A percentile compares a stretch with the other conserved stretches of the same genome.
phyloP scores from a whole-genome alignment of 2,329 filamentous ascomycete genomes.

The Trichoderma guizhouense region DNA sequence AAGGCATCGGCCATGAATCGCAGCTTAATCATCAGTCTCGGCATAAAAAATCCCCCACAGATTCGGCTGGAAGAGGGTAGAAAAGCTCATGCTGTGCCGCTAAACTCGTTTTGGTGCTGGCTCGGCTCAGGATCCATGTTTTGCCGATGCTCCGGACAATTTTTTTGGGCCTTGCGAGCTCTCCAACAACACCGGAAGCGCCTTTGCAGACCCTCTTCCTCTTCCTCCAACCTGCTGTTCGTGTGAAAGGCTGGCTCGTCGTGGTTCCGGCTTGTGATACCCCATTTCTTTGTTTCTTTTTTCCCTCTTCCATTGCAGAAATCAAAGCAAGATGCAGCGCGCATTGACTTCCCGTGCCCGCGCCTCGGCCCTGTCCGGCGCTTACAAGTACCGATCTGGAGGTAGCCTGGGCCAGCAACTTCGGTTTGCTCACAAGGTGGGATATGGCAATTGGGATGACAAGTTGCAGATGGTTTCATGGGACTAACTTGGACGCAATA shows the following conservation, averaged over 20 bases:
- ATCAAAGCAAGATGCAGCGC: slow-evolving; percentile 78
- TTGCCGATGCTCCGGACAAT: slow-evolving; percentile 42
- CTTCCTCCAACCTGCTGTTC: slow-evolving; percentile 6
- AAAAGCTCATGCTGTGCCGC: slow-evolving; percentile 29
- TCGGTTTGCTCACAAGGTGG: slow-evolving; percentile 95
- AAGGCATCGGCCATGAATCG: neutral
- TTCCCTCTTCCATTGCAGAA: slow-evolving; percentile 23
- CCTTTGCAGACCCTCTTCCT: slow-evolving; percentile 23
- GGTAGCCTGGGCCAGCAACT: slow-evolving; percentile 77
- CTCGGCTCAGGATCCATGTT: slow-evolving; percentile 34
- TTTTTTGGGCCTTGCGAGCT: slow-evolving; percentile 35
- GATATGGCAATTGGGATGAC: slow-evolving; percentile 21
- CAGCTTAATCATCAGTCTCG: slow-evolving; percentile 10
- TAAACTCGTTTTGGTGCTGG: slow-evolving; percentile 32
- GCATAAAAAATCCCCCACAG: slow-evolving; percentile 19
- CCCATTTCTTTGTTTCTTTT: slow-evolving; percentile 23
- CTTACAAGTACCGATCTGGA: slow-evolving; percentile 62
- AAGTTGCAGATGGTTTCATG: slow-evolving; percentile 28
- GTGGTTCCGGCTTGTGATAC: slow-evolving; percentile 29
- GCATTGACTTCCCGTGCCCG: slow-evolving; percentile 78
- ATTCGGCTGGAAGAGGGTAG: slow-evolving; percentile 39
- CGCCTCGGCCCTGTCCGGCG: slow-evolving; percentile 74
- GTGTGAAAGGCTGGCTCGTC: slow-evolving; percentile 15
- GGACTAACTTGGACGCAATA: slow-evolving; percentile 36
- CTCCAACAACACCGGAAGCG: slow-evolving; percentile 20